These are phyloP conservation scores for Aspergillus tamarii DNA, from an alignment of 2,329 filamentous ascomycete species.

Conservation along the genomic window DNA sequence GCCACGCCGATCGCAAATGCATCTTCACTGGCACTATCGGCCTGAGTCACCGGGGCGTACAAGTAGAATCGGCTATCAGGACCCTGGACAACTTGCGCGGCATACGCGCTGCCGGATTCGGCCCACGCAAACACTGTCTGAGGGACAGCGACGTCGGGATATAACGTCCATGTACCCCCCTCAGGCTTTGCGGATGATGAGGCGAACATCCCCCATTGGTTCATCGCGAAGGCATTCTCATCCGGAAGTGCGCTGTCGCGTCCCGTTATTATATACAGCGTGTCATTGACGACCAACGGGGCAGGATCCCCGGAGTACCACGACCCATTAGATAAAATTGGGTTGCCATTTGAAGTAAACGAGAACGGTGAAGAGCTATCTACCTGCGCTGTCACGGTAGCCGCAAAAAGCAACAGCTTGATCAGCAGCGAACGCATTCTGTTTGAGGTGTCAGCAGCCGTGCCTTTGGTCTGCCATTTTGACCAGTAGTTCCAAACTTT, in stretches of 20 bases:
- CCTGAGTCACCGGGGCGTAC: conserved; percentile 5
- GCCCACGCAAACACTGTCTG: conserved; percentile 3
- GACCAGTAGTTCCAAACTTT: not conserved
- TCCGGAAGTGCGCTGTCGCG: not conserved
- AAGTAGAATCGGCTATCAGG: conserved; percentile 5
- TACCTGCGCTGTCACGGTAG: not conserved
- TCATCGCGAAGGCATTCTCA: conserved; percentile 6
- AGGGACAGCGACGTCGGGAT: conserved; percentile 2
- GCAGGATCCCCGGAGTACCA: conserved; percentile 7
- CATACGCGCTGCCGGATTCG: not conserved
- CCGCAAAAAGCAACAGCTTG: not conserved
- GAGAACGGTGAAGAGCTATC: conserved; percentile 1
- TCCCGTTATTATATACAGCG: conserved; percentile 8
- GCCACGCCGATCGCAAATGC: conserved; percentile 7
- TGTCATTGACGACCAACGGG: conserved; percentile 3
- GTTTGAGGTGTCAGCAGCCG: not conserved
- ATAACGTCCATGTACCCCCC: conserved; percentile 2
- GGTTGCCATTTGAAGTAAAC: conserved; percentile 5
- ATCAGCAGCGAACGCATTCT: not conserved
- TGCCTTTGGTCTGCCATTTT: not conserved
- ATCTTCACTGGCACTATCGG: conserved; percentile 1
- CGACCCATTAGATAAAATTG: conserved; percentile 5
- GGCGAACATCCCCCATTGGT: conserved; percentile 6
- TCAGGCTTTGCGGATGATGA: not conserved
- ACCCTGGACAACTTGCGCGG: conserved; percentile 4